Base-by-base conservation (phyloP, 441 rosid species). In the Caryocar brasiliense region DNA sequence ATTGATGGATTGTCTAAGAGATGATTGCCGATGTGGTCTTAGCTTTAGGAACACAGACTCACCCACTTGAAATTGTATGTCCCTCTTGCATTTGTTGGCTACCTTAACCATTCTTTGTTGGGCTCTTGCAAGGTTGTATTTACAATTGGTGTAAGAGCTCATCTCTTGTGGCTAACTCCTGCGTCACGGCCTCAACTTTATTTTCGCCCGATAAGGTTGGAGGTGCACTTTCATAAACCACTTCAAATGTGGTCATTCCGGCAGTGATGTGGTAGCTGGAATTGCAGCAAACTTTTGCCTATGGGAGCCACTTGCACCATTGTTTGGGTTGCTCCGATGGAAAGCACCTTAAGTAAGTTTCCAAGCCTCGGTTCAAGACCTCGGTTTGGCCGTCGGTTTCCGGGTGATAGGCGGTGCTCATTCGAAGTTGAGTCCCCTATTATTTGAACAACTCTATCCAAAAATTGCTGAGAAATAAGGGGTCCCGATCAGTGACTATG, bases 201-300 rank as follows among this genome's bases (percentile, higher is more conserved):
- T n/a, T n/a, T n/a, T n/a, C n/a, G n/a, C n/a, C n/a, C n/a, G n/a
- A n/a, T n/a, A n/a, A n/a, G n/a, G n/a, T n/a, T n/a, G n/a, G n/a
- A n/a, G n/a, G n/a, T n/a, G n/a, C n/a, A n/a, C n/a, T 80, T 42
- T 21, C 43, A 39, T 39, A 18, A 3, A 39, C 19, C 2, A 2
- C 12, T 11, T 39, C 1, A 11, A 39, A 39, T 1, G n/a, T 19
- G 20, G 23, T 13, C 24, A 18, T 39, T 3, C 24, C 24, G 5
- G 17, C 1, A 7, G 1, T 10, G 0, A 7, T 15, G 20, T 39
- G 43, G 24, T 14, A 20, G 5, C 4, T 14, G 7, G 1, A 13
- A 0, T 39, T 39, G 17, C 17, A 39, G 14, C 12, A 20, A 0
- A 5, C 4, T 6, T 39, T 2, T 13, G 4, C 9, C 5, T 5